Percentiles rank a stretch among this genome's conserved stretches.
phyloP scores from a whole-genome alignment of 768 basidiomycete genomes.

The Suillus subalutaceus region DNA sequence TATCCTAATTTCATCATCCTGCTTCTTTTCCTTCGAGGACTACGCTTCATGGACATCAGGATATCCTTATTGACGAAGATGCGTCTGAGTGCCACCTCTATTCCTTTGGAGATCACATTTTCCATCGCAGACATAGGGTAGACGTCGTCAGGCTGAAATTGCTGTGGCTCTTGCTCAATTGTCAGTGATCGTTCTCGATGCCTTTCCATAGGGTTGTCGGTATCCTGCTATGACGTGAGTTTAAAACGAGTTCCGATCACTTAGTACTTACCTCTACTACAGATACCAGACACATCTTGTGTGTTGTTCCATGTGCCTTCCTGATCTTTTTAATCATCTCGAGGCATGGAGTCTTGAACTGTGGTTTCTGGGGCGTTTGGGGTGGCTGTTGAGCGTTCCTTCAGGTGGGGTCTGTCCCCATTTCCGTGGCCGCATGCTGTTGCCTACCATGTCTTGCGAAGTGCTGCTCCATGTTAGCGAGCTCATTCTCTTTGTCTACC shows the following conservation, averaged over 20 bases:
- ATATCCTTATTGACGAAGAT: neutral
- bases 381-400: neutral
- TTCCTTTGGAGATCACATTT: slow-evolving; percentile 7
- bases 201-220: neutral
- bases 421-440: neutral
- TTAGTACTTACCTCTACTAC: neutral
- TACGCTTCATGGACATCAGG: neutral
- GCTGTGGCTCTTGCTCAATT: neutral
- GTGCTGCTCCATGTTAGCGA: slow-evolving; percentile 16
- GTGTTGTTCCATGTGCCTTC: neutral
- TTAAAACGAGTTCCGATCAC: neutral
- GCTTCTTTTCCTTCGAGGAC: neutral
- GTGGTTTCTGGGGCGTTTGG: neutral
- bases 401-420: neutral
- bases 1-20: neutral
- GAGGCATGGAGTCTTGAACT: neutral
- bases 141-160: neutral
- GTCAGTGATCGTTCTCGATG: neutral
- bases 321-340: neutral
- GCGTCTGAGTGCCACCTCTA: neutral
- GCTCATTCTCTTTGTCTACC: slow-evolving; percentile 15
- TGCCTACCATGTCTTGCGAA: neutral
- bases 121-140: slow-evolving; percentile 5
- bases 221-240: neutral
- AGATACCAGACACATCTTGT: neutral